phyloP scores from a whole-genome alignment of 805 yeast species.

The Zygotorulaspora danielsina region DNA sequence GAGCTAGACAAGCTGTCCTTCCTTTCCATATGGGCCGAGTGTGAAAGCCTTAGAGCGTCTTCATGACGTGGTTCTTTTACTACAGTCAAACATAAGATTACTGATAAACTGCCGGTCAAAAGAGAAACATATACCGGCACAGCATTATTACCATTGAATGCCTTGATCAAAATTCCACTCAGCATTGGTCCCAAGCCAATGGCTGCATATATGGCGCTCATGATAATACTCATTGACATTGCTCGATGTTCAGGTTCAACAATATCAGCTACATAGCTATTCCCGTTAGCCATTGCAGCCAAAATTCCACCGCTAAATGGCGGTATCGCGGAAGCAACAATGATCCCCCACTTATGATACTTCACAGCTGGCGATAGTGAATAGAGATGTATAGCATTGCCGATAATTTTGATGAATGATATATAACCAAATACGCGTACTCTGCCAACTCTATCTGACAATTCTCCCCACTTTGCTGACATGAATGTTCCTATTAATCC shows the following conservation, averaged over 20 bases:
- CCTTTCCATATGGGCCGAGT: conserved; percentile 36
- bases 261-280: conserved; percentile 72
- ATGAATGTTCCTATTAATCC: conserved; percentile 48
- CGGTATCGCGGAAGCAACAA: conserved; percentile 44
- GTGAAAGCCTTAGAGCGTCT: conserved; percentile 50
- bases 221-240: conserved; percentile 52
- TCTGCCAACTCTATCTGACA: conserved; percentile 64
- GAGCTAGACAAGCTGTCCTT: conserved; percentile 29
- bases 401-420: conserved; percentile 25
- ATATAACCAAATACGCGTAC: conserved; percentile 43
- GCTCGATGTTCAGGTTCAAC: conserved; percentile 58
- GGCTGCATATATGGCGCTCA: conserved; percentile 58
- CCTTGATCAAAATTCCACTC: conserved; percentile 42
- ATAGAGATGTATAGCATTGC: conserved; percentile 19
- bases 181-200: conserved; percentile 61
- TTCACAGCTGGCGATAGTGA: conserved; percentile 36
- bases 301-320: conserved; percentile 61
- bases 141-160: conserved; percentile 31
- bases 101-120: conserved; percentile 31
- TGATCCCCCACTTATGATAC: conserved; percentile 39
- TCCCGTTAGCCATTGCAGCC: conserved; percentile 52
- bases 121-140: conserved; percentile 34
- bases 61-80: conserved; percentile 63
- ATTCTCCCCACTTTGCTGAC: conserved; percentile 58
- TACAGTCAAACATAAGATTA: conserved; percentile 37